Conservation (phyloP, 805 yeast genomes). For the Lachancea quebecensis region DNA sequence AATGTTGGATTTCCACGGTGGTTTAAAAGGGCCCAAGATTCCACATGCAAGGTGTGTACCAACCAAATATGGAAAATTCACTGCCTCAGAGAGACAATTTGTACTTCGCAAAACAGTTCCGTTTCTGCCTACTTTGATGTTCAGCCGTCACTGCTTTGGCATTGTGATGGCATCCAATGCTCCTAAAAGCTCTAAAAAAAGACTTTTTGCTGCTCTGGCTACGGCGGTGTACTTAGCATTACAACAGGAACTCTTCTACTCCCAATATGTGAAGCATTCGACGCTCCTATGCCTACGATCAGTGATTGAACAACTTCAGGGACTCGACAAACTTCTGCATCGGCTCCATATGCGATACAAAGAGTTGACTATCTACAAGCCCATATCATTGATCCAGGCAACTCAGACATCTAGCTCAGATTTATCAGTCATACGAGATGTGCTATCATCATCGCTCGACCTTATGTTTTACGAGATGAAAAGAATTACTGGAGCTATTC, state of each 20-base stretch:
- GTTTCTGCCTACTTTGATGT: constrained; percentile 7
- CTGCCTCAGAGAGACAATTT: constrained; percentile 2
- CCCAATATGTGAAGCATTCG: constrained; percentile 17
- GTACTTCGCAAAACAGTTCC: constrained; percentile 7
- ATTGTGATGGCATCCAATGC: background rate
- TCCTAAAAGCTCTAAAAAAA: background rate
- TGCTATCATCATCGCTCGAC: constrained; percentile 32
- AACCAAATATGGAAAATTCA: constrained; percentile 20
- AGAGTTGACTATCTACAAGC: constrained; percentile 25
- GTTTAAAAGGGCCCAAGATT: constrained; percentile 11
- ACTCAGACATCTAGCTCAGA: constrained; percentile 6
- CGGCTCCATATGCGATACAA: constrained; percentile 26
- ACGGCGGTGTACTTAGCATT: constrained; percentile 17
- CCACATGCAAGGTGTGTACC: constrained; percentile 7
- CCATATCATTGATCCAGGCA: constrained; percentile 10
- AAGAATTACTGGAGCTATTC: constrained; percentile 22
- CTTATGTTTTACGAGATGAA: constrained; percentile 21
- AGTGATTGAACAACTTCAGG: constrained; percentile 13
- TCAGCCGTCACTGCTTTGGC: constrained; percentile 1
- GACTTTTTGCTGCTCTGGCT: constrained; percentile 10
- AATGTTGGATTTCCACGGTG: constrained; percentile 15
- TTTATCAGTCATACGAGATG: constrained; percentile 21
- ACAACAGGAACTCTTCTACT: constrained; percentile 19
- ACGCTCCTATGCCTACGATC: constrained; percentile 13
- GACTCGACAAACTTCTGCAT: constrained; percentile 22